Base-by-base conservation (phyloP, 83 land plant species). In the Picea abies region DNA sequence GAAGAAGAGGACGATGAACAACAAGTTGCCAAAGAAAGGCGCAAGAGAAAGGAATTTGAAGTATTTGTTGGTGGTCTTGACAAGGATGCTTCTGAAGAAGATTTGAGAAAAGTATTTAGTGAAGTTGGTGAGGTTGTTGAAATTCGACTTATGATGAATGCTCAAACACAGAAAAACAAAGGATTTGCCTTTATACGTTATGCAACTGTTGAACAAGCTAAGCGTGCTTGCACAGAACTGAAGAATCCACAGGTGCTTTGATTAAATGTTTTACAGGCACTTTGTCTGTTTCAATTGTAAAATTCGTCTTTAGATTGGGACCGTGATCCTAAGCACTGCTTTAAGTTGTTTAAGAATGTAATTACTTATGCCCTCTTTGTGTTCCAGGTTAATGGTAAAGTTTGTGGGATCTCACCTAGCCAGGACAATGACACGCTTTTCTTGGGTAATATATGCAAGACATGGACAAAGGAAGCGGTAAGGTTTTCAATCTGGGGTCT, bases 121-220 rank as follows among this genome's bases (percentile, higher is more conserved):
- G 78, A 80, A 79, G 92, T 90, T 81, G 99, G 99, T 22, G 99
- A 94, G 47, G 86, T 96, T 39, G 86, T 87, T 58, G 97, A 96
- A 83, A 89, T 96, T 29, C 90, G 99, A 49, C 84, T 96, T 39
- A 94, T 93, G 97, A 90, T 83, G 91, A 94, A 96, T 78, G 91
- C 97, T 12, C 94, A 87, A 63, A 96, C 99, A 11, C 94, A 94
- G 85, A 96, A 94, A 85, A 96, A 96, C 70, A 94, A 94, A 75
- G 99, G 99, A 0, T 96, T 93, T 85, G 99, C 99, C 37, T 96
- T 96, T 85, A 83, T 96, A 81, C 96, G 99, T 6, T 96, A 89
- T 86, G 99, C 94, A 79, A 87, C 94, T 2, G 90, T 87, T 3
- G 97, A 94, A 20, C 92, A 93, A 85, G 99, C 99, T 19, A 96